Base-by-base conservation (phyloP, 2,329 filamentous ascomycete species). In the Cladosporium sp. region DNA sequence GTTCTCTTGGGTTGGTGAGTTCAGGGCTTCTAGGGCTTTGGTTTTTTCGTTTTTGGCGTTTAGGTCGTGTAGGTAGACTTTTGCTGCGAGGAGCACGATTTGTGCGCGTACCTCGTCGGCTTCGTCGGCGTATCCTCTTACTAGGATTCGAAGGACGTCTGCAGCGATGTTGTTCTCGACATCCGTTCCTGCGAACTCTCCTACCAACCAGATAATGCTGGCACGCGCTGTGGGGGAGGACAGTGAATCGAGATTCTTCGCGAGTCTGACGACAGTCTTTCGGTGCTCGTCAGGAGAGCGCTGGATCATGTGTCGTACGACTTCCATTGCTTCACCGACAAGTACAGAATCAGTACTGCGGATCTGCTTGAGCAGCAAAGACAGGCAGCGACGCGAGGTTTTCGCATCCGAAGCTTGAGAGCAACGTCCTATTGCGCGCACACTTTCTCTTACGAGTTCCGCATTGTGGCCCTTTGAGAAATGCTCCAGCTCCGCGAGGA, bases 131-230 rank as follows among this genome's bases (percentile, higher is more conserved):
- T 97, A 98, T 15, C 84, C 85, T 66, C 90, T 92, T 38, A 90
- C 79, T 2, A 98, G 72, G 38, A 97, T 92, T 7, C 93, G 83
- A 29, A 97, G 73, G 6, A 97, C 90, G 62, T 98, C 93, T 0
- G 92, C 84, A 0, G 93, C 93, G 54, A 98, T 92, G 61, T 94
- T 95, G 64, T 93, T 84, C 53, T 91, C 84, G 8, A 54, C 46
- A 29, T 84, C 80, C 50, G 89, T 82, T 0, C 89, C 88, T 0
- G 92, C 83, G 60, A 94, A 97, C 68, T 98, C 93, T 39, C 93
- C 93, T 0, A 97, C 91, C 0, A 98, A 80, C 93, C 93, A 98
- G 59, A 98, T 86, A 55, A 98, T 96, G 43, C 88, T 95, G 3
- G 93, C 93, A 57, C 93, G 80, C 3, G 93, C 93, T 53, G 90